Evolutionary conservation across 345 rosid species (phyloP).

Genomic region (Salix exigua): DNA sequence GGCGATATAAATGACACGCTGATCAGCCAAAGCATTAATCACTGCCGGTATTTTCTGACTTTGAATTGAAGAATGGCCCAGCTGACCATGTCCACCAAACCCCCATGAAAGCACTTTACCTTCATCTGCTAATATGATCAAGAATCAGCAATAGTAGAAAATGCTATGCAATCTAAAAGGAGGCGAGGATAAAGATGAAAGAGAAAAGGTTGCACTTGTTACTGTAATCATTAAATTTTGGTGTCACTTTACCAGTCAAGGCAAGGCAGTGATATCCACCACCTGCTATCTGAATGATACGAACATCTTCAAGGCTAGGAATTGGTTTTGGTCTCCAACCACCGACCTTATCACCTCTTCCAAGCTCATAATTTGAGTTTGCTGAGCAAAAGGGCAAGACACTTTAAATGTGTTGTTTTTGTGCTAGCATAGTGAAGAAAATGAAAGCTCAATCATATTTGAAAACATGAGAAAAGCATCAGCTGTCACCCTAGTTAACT

Average conservation of each 20-base stretch:
- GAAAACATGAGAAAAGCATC: not conserved
- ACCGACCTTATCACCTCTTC: conserved; percentile 75
- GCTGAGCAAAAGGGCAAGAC: conserved; percentile 37
- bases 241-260: conserved; percentile 55
- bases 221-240: not conserved
- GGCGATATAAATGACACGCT: conserved; percentile 52
- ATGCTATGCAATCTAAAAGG: not conserved
- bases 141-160: not conserved
- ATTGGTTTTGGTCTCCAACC: conserved; percentile 83
- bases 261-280: conserved; percentile 97
- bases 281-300: conserved; percentile 62
- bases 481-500: not conserved
- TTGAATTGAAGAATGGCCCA: conserved; percentile 60
- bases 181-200: not conserved
- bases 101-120: conserved; percentile 95
- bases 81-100: conserved; percentile 88
- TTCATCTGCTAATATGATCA: conserved; percentile 48
- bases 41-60: conserved; percentile 53
- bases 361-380: conserved; percentile 89
- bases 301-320: conserved; percentile 54
- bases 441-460: not conserved
- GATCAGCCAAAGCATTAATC: conserved; percentile 62
- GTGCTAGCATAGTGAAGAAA: not conserved
- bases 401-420: not conserved
- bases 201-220: not conserved